Evolutionary conservation across 2,329 filamentous ascomycete species (phyloP), one percentile per base, ranked within the genome.

Genomic region (Alternaria gansuensis): DNA sequence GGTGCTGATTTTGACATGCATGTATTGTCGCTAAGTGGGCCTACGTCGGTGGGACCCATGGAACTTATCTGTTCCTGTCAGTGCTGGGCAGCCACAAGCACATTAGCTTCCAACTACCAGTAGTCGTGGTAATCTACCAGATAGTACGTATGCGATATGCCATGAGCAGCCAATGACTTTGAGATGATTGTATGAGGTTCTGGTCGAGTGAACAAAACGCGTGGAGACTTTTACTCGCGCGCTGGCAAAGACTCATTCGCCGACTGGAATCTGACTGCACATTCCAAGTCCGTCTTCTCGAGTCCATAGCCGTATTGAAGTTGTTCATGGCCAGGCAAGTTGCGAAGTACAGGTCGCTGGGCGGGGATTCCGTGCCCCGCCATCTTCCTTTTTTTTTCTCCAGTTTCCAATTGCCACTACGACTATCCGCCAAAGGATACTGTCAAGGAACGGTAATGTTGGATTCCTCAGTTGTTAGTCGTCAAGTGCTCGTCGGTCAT

Each of bases 271-370:
- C 5, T 4, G 17, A 17, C 17, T 17, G 17, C 17, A 17, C n/a
- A 11, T 10, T 7, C 3, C 7, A 9, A 2, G 3, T n/a, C 3
- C 31, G 2, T 1, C 13, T 24, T 1, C 4, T 10, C 0, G 3
- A 3, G 14, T 11, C 5, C 9, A 7, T 14, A 8, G 44, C 14
- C 4, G 2, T 24, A 9, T 33, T 23, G 14, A 24, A 21, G 2
- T 17, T 36, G 44, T 48, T 5, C 21, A 23, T 36, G 13, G 3
- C 26, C 1, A 13, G 24, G 39, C 24, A n/a, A 36, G n/a, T 45
- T 31, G 41, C 24, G 24, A 29, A 17, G 40, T n/a, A 10, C 5
- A 31, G n/a, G n/a, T 28, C n/a, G 26, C 17, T 45, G 41, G 9
- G 24, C 8, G 14, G 41, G 1, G 13, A 33, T 4, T n/a, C n/a